Percentiles rank a stretch among this genome's conserved stretches.
phyloP scores from a whole-genome alignment of 768 basidiomycete genomes.

The Mrakia hoshinonis region DNA sequence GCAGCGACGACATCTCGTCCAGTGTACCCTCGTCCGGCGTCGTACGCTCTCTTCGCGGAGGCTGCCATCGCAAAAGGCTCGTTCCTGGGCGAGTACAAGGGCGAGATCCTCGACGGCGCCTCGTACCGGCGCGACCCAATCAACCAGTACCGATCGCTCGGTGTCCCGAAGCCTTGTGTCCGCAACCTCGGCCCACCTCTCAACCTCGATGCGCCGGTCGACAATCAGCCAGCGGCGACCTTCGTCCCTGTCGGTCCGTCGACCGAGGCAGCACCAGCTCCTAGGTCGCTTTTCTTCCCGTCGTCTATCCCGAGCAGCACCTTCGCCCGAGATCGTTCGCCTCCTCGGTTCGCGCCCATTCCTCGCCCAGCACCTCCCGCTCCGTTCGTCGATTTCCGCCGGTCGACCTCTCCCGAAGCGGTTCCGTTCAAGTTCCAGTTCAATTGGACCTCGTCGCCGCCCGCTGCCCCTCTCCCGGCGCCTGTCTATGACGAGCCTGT shows the following conservation, averaged over 20 bases:
- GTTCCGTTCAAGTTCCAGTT: conserved; percentile 8
- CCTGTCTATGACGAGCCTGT: not conserved
- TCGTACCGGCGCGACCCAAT: conserved; percentile 68
- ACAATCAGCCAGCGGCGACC: too few relatives aligned
- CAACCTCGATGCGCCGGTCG: too few relatives aligned
- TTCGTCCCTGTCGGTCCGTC: too few relatives aligned
- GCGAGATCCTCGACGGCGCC: conserved; percentile 57
- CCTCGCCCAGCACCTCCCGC: conserved; percentile 1
- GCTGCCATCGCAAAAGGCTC: conserved; percentile 49
- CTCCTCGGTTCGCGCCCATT: conserved; percentile 10
- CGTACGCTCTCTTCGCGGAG: conserved; percentile 59
- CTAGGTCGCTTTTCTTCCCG: not conserved
- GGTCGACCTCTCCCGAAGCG: not conserved
- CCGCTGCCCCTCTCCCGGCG: too few relatives aligned
- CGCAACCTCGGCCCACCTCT: conserved; percentile 69
- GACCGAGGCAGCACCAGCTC: not conserved
- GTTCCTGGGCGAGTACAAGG: conserved; percentile 57
- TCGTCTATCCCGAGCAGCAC: not conserved
- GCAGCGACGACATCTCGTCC: conserved; percentile 39
- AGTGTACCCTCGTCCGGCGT: conserved; percentile 36
- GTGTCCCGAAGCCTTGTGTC: conserved; percentile 75
- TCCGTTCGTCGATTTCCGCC: conserved; percentile 4
- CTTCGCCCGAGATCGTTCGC: conserved; percentile 3
- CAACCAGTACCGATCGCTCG: conserved; percentile 67
- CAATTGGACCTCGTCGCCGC: not conserved